Conservation (phyloP, 148 eudicot genomes). For the Talinum fruticosum region DNA sequence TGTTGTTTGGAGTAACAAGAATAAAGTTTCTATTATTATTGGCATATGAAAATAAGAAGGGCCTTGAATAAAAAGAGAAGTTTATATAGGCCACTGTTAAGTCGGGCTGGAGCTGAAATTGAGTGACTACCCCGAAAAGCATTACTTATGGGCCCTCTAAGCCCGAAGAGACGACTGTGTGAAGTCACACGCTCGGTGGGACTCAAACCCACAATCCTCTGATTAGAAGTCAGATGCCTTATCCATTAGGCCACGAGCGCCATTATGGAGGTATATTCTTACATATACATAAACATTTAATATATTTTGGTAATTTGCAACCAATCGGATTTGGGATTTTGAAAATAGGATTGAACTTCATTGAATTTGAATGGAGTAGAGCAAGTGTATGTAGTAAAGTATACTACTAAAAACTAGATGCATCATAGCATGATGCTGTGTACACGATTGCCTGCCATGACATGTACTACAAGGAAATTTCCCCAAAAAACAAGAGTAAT, state of each 20-base stretch:
- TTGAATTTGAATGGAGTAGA: not conserved
- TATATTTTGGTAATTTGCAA: too few relatives aligned
- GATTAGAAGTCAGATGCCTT: conserved; percentile 49
- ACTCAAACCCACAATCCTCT: conserved; percentile 48
- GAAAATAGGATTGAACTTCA: not conserved
- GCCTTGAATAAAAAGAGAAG: too few relatives aligned
- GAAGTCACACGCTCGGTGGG: conserved; percentile 41
- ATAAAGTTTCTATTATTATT: too few relatives aligned
- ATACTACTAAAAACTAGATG: not conserved
- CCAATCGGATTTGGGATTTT: too few relatives aligned
- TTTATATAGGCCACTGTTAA: too few relatives aligned
- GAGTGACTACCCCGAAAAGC: too few relatives aligned
- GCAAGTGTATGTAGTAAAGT: not conserved
- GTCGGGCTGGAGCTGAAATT: too few relatives aligned
- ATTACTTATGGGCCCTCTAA: too few relatives aligned
- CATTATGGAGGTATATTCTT: not conserved
- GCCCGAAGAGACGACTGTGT: too few relatives aligned
- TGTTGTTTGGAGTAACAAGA: too few relatives aligned
- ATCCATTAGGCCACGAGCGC: conserved; percentile 43
- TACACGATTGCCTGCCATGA: not conserved
- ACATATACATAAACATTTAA: too few relatives aligned
- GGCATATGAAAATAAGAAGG: too few relatives aligned
- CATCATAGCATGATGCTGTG: not conserved
- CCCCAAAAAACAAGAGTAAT: not conserved
- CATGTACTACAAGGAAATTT: not conserved